Evolutionary conservation across 2,329 filamentous ascomycete species (phyloP), one percentile per base, ranked within the genome.

Genomic region (Diaporthe helianthi): DNA sequence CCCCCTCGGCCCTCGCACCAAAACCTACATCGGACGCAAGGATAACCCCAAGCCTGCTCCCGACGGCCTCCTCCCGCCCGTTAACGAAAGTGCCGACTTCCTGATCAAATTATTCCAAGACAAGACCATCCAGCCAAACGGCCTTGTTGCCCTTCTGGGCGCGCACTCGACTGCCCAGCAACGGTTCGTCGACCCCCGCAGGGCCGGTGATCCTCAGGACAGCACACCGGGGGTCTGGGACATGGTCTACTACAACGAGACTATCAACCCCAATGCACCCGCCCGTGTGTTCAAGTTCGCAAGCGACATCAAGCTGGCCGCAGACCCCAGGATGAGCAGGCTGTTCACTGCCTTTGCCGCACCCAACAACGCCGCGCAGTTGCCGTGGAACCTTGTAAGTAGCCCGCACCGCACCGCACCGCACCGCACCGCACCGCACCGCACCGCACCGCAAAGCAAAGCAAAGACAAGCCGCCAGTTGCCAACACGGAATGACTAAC

Each of bases 181-280:
- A 74, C 80, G 80, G 71, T 80, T 81, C 52, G 80, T 82, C 71
- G 80, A 86, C 69, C 55, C 74, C 0, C 69, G 73, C 5, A 78
- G 82, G 49, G 78, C 80, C 3, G 81, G 80, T 19, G 79, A 81
- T 19, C 81, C 85, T 0, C 84, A 87, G 70, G 86, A 88, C 70
- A 82, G 79, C 53, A 86, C 84, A 0, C 83, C 84, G 0, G 84
- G 84, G 19, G 79, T 85, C 1, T 87, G 85, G 85, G 85, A 87
- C 65, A 81, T 83, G 1, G 76, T 82, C 8, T 87, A 83, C 74
- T 87, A 86, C 75, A 76, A 79, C 69, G 75, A 83, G 74, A 82
- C 80, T 1, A 72, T 81, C 12, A 73, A 67, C 33, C 68, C 73
- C 5, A 63, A 49, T 15, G 72, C 78, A 0, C 80, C 81, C 1